Evolutionary conservation across 768 basidiomycete species (phyloP), one percentile per base, ranked within the genome.

Genomic region (Mycena rebaudengoi): DNA sequence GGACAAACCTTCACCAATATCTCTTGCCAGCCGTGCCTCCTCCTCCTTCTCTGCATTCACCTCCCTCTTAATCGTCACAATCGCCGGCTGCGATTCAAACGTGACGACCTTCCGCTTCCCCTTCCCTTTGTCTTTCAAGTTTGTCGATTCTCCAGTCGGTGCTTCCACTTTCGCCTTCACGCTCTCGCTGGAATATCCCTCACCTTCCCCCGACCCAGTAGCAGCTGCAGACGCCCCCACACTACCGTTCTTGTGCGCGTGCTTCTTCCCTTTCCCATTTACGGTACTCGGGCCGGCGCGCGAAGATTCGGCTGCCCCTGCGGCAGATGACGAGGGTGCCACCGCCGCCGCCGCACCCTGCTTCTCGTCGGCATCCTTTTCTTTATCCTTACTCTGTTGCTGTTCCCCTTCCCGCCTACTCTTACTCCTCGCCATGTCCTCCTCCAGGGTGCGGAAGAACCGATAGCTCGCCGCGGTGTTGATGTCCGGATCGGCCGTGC

Each of bases 91-190:
- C 49, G 90, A 84, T 65, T 92, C 85, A 69, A 93, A 93, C 10
- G 89, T 91, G 29, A 67, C 66, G 25, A 93, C 89, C 73, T 87
- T 91, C 63, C 86, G 81, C 74, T 87, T 91, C 64, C 86, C 81
- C 74, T 88, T 91, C 50, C 82, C 80, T 79, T 90, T 79, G 71
- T 59, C 55, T 73, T 61, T 77, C 75, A 69, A 70, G 73, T 60
- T 32, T 4, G n/a, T n/a, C n/a, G 30, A 29, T 41, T 55, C 61
- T 4, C 53, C 35, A 29, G n/a, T n/a, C n/a, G 26, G 8, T 12
- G 40, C 55, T 33, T 46, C 70, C 53, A 65, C 69, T 59, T 58
- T n/a, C n/a, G n/a, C n/a, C 66, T 67, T 74, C 41, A 32, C 52
- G 65, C 65, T 68, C 70, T 44, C 59, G 23, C 40, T 33, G 35